Base-by-base conservation (phyloP, 495 filamentous ascomycete species). In the Geoglossum glabrum region DNA sequence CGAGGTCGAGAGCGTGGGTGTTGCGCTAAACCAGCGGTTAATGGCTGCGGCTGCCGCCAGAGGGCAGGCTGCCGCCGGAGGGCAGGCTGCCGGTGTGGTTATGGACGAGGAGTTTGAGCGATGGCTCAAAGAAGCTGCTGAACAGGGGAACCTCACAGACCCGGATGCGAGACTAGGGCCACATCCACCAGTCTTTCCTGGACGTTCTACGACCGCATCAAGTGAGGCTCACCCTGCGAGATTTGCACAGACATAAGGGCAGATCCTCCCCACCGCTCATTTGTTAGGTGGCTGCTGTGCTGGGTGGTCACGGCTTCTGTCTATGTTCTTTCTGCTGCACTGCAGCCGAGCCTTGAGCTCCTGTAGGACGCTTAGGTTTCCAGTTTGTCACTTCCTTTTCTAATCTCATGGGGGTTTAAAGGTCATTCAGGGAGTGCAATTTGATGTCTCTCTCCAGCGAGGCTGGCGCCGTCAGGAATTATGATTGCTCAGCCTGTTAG, bases 81-180 rank as follows among this genome's bases (percentile, higher is more conserved):
- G 72, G 70, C 81, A 72, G 59, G 83, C 70, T 73, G 72, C 67
- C 61, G 78, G 68, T 6, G 76, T 81, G 34, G 78, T 79, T 23
- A 73, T 87, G 36, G 85, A 93, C 63, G 80, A 84, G 57, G 83
- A 85, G 59, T 90, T 81, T 81, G 86, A 92, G 67, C 84, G 87
- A 68, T 92, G 84, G 83, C 67, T 92, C 36, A 90, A 89, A 66
- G 85, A 87, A 62, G 81, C 81, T 49, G 79, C 82, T 33, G 87
- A 90, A 60, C 68, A 76, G 31, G 76, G 75, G 26, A 49, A 6
- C 40, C 43, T 47, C 21, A 30, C 30, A 1, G 56, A 49, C 13
- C 13, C 56, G 6, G 43, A 49, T 28, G 40, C 40, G 7, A 52
- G 49, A 13, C 5, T 52, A 17, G 49, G 49, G 28, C 23, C 49